Base-by-base conservation (phyloP, 2,329 filamentous ascomycete genomes). In the Domatiomyces globalis region DNA sequence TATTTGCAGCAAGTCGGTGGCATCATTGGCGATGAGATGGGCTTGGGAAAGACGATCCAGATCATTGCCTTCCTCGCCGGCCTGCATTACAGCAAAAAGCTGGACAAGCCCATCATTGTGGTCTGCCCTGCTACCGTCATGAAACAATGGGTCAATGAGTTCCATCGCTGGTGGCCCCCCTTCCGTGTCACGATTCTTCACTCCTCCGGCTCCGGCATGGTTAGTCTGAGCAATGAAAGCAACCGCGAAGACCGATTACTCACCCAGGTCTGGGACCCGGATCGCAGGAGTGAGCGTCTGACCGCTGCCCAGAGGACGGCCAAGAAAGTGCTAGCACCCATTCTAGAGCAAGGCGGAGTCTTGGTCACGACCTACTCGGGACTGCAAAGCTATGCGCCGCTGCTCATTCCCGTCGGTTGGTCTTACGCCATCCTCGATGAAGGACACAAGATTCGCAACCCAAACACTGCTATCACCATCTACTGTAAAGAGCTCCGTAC, bases 141-240 rank as follows among this genome's bases (percentile, higher is more conserved):
- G 71, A 85, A 87, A 55, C 92, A 98, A 65, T 98, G 92, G 92
- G 92, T 95, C 10, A 94, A 94, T 57, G 92, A 98, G 63, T 96
- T 98, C 61, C 94, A 98, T 68, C 81, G 84, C 10, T 98, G 94
- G 94, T 98, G 94, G 94, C 92, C 92, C n/a, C 84, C 92, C n/a
- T 73, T 98, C 29, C 80, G 94, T 43, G 92, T 98, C 4, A 94
- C 89, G 0, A 96, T 98, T 55, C 67, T 98, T 47, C 92, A 98
- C 65, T 87, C 87, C 0, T 95, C 92, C 4, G 92, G 92, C 2
- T 96, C 88, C 65, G 94, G 92, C 17, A 96, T 98, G 90, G 72
- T 95, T 49, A 88, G 94, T 58, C 73, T 94, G 20, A 70, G 71
- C 45, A 73, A 70, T 48, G 80, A 83, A 63, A 72, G 72, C 51